These are phyloP conservation scores for Salpingoeca rosetta DNA, from an alignment of 78 protist species.

Conservation along the genomic window DNA sequence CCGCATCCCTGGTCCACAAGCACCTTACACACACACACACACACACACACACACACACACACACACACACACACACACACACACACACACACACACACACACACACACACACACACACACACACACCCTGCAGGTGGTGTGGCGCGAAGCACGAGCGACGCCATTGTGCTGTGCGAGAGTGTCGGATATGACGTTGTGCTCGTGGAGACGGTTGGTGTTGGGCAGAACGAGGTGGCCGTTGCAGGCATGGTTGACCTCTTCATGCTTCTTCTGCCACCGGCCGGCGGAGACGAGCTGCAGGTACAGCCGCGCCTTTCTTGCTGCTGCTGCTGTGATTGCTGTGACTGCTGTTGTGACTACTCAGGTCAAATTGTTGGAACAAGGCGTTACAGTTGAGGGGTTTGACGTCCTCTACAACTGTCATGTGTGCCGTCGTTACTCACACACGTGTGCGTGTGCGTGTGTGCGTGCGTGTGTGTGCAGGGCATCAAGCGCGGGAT, in stretches of 20 bases:
- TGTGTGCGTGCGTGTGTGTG: no score
- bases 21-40: not conserved
- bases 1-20: no score
- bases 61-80: conserved; percentile 5
- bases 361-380: not conserved
- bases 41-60: not conserved
- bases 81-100: conserved; percentile 3
- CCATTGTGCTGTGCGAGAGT: conserved; percentile 75
- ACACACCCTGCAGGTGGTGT: conserved; percentile 74
- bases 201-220: conserved; percentile 97
- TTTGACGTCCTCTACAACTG: not conserved
- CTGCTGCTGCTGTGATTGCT: not conserved
- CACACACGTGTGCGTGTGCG: no score
- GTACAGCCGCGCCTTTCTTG: not conserved
- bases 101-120: no score
- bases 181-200: conserved; percentile 74
- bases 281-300: conserved; percentile 93
- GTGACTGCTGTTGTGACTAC: not conserved
- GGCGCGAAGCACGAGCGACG: conserved; percentile 69
- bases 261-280: conserved; percentile 84
- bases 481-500: conserved; percentile 90
- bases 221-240: conserved; percentile 82
- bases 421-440: not conserved
- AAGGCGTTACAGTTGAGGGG: not conserved
- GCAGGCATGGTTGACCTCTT: conserved; percentile 79